Evolutionary conservation across 2,329 filamentous ascomycete genomes (phyloP), one percentile per base, ranked within the genome.

Genomic region (Microcera coccophila): DNA sequence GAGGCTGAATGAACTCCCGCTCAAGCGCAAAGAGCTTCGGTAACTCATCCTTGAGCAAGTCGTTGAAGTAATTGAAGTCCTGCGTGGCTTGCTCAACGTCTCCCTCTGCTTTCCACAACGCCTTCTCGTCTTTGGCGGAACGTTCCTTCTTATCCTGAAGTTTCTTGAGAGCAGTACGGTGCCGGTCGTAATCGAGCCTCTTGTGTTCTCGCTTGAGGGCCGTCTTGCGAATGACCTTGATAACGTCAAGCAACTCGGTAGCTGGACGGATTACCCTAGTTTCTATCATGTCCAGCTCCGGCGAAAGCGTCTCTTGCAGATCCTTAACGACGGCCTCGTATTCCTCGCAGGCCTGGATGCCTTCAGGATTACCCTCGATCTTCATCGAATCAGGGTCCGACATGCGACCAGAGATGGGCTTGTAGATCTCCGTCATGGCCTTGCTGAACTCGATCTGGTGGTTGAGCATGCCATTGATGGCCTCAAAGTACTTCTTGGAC

Each of bases 401-500:
- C 68, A 94, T 79, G 62, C 93, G 86, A 42, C 93, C 93, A 42
- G 91, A 96, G 59, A 98, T 98, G 55, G 93, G 93, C 66, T 95
- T 95, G 76, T 98, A 98, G 60, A 98, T 85, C 68, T 98, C 93
- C 52, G 86, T 85, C 74, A 95, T 91, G 54, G 90, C 88, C 70
- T 95, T 82, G 58, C 91, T 95, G 72, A 98, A 98, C 65, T 95
- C 91, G 69, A 98, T 97, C 73, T 98, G 93, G 70, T 97, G 90
- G 62, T 75, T 81, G 60, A 98, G 79, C 93, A 98, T 98, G 75
- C 86, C 87, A 71, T 97, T 96, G 72, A 98, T 96, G 63, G 93
- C 88, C 41, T 95, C 84, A 60, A 95, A 96, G 69, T 98, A 98
- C 72, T 95, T 96, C 67, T 90, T 87, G 43, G 89, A 95, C 69